Evolutionary conservation across 208 protist genomes (phyloP).

Genomic region (Leishmania guyanensis): DNA sequence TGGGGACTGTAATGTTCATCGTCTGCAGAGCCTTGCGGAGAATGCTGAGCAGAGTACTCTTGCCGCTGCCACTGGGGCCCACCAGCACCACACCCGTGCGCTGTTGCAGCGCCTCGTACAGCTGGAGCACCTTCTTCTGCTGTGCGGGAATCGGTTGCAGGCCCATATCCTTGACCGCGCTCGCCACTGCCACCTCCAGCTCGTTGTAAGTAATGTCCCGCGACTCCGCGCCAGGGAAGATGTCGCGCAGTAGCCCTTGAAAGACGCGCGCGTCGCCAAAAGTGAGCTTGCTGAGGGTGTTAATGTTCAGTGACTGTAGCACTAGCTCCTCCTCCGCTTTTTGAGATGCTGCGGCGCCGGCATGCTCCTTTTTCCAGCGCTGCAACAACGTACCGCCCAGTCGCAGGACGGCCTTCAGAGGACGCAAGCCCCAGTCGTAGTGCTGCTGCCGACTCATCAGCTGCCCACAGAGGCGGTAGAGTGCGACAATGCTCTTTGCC

Average conservation of each 20-base stretch:
- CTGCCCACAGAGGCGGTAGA: conserved; percentile 95
- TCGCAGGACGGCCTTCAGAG: conserved; percentile 96
- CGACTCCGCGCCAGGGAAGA: conserved; percentile 79
- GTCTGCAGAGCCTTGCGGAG: conserved; percentile 83
- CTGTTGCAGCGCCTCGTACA: conserved; percentile 93
- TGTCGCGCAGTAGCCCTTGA: conserved; percentile 88
- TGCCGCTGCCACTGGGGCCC: conserved; percentile 92
- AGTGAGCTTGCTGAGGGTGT: conserved; percentile 98
- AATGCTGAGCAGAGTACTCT: conserved; percentile 89
- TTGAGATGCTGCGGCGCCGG: conserved; percentile 72
- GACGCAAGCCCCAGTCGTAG: conserved; percentile 98
- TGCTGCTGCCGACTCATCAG: conserved; percentile 97
- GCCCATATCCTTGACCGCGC: conserved; percentile 58
- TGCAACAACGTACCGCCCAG: conserved; percentile 90
- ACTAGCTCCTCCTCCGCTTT: conserved; percentile 91
- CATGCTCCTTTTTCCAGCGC: conserved; percentile 68
- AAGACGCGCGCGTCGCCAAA: conserved; percentile 97
- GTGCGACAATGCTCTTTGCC: conserved; percentile 89
- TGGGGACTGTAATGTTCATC: conserved; percentile 71
- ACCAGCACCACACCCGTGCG: conserved; percentile 95
- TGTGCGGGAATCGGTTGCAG: conserved; percentile 75
- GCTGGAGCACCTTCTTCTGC: conserved; percentile 92
- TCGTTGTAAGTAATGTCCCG: conserved; percentile 80
- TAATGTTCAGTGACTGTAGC: conserved; percentile 95
- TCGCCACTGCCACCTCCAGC: conserved; percentile 80